These are phyloP conservation scores for Boletus huronensis DNA, from an alignment of 768 basidiomycete species.

Conservation along the genomic window DNA sequence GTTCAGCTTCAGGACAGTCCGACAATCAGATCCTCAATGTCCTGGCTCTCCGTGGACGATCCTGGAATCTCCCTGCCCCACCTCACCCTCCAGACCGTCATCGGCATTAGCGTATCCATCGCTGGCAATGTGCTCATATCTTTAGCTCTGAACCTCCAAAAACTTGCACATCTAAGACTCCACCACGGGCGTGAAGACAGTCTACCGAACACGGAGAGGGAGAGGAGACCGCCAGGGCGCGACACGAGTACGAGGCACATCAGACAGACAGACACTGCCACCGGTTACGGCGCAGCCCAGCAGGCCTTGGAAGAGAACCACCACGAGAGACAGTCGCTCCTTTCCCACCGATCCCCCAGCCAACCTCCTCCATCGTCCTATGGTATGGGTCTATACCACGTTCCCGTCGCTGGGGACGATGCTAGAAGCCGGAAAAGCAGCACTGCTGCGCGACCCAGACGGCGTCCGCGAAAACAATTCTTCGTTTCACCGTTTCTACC, in stretches of 20 bases:
- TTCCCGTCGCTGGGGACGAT: conserved; percentile 21
- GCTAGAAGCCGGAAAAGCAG: conserved; percentile 28
- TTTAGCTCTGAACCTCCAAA: conserved; percentile 89
- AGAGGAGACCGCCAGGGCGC: conserved; percentile 4
- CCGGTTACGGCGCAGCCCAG: conserved; percentile 6
- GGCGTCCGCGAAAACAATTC: conserved; percentile 26
- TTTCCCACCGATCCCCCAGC: conserved; percentile 25
- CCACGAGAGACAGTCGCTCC: conserved; percentile 29
- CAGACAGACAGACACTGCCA: background rate
- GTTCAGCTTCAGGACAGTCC: background rate
- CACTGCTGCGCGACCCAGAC: conserved; percentile 16
- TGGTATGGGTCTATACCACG: conserved; percentile 8
- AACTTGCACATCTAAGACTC: conserved; percentile 79
- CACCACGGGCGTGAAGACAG: conserved; percentile 36
- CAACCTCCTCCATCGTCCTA: conserved; percentile 19
- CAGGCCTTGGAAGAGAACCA: conserved; percentile 6
- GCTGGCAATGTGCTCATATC: conserved; percentile 86
- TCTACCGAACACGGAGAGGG: conserved; percentile 10
- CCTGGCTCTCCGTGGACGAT: conserved; percentile 10
- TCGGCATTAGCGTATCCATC: conserved; percentile 82
- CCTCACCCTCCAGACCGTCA: conserved; percentile 52
- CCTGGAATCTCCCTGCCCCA: conserved; percentile 46
- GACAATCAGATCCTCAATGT: conserved; percentile 7
- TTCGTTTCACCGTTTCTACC: conserved; percentile 38
- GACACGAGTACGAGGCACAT: background rate